These are phyloP conservation scores for Geotrichum aggregatum DNA, from an alignment of 1,139 yeast genomes.

Conservation along the genomic window DNA sequence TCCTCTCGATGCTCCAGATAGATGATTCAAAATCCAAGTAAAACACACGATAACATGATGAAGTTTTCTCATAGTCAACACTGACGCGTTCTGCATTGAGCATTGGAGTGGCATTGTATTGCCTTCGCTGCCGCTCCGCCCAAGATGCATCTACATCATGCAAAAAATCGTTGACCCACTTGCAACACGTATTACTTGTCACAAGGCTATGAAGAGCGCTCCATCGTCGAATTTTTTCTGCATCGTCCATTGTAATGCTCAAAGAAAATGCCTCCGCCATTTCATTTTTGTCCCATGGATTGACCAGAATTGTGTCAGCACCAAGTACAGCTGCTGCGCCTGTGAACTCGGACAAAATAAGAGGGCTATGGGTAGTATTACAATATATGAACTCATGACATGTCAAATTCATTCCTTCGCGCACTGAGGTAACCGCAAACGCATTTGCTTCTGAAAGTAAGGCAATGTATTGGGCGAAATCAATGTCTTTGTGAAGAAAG, in stretches of 20 bases:
- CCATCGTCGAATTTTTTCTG: conserved; percentile 64
- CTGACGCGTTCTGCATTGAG: conserved; percentile 27
- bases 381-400: conserved; percentile 91
- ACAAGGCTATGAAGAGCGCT: conserved; percentile 55
- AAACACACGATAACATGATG: conserved; percentile 32
- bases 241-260: conserved; percentile 59
- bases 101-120: conserved; percentile 34
- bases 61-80: conserved; percentile 26
- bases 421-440: conserved; percentile 81
- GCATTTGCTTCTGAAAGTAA: conserved; percentile 79
- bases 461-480: conserved; percentile 84
- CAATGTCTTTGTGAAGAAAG: conserved; percentile 79
- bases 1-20: conserved; percentile 9
- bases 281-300: conserved; percentile 82
- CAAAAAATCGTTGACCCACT: conserved; percentile 67
- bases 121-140: conserved; percentile 51
- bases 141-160: conserved; percentile 57
- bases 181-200: conserved; percentile 60
- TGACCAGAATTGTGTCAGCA: conserved; percentile 51
- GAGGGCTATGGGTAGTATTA: conserved; percentile 70
- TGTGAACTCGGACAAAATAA: conserved; percentile 85
- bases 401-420: conserved; percentile 95
- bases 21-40: conserved; percentile 36
- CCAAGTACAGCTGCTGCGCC: conserved; percentile 83
- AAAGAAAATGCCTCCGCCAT: conserved; percentile 58